Evolutionary conservation across 495 filamentous ascomycete genomes (phyloP), one percentile per base, ranked within the genome.

Genomic region (Evernia prunastri): DNA sequence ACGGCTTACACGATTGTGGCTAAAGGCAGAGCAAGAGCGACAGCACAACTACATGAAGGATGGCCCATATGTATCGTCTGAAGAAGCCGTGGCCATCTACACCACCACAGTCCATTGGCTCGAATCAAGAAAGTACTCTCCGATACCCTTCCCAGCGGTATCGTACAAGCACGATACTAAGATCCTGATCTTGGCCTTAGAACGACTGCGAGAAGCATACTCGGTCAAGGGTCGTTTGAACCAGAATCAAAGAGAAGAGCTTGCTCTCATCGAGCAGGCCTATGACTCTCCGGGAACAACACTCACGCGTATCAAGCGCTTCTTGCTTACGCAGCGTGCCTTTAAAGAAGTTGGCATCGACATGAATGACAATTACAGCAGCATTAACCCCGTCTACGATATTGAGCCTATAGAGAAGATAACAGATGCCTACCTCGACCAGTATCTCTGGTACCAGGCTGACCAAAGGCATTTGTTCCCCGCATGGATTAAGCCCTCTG

Each of bases 41-140:
- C 95, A 99, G 73, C 95, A 99, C 78, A 99, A 99, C 73, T 97
- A 99, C 72, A 89, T 97, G 86, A 99, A 99, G 77, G 95, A 99
- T 70, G 95, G 95, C 6, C 95, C 95, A 1, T 99, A 99, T 64
- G 93, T 97, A 15, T 96, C 94, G 2, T 96, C 95, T 0, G 95
- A 99, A 73, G 95, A 99, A 76, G 95, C 92, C 49, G 95, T 97
- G 49, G 95, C 95, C 6, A 97, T 99, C 63, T 99, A 97, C 75
- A 97, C 95, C 0, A 97, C 95, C 0, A 96, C 95, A 67, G 95
- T 99, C 15, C 95, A 99, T 72, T 99, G 95, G 95, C 84, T 99
- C 5, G 95, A 99, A 78, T 96, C 92, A 17, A 85, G 95, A 62
- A 97, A 99, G 72, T 99, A 96, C 74, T 96, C 93, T 39, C 95